Conservation (phyloP, 257 asterid species). For the Plantago elongata region DNA sequence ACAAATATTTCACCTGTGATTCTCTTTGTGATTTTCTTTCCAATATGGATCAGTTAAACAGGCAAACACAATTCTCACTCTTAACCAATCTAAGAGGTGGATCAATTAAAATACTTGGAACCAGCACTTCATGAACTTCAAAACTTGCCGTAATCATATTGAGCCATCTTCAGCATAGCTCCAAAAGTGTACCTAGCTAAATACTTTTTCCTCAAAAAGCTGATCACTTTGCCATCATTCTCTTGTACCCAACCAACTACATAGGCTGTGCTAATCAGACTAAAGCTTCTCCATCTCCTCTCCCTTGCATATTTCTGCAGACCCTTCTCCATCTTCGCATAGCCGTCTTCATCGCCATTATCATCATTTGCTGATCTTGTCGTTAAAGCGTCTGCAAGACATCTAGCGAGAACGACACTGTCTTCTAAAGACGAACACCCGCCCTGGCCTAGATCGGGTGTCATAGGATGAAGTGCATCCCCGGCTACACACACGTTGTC, state of each 20-base stretch:
- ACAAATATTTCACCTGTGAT: too few relatives aligned
- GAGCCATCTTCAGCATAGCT: conserved; percentile 28
- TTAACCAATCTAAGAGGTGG: too few relatives aligned
- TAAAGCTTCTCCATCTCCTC: conserved; percentile 72
- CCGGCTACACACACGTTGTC: conserved; percentile 59
- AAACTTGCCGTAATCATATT: conserved; percentile 47
- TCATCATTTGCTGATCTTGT: not conserved
- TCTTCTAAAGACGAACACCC: conserved; percentile 79
- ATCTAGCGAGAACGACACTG: conserved; percentile 53
- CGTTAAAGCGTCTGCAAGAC: conserved; percentile 38
- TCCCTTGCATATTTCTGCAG: conserved; percentile 42
- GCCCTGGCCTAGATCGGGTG: conserved; percentile 79
- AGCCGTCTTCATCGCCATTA: conserved; percentile 19
- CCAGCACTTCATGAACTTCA: conserved; percentile 13
- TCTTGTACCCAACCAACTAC: conserved; percentile 57
- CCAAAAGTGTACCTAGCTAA: conserved; percentile 28
- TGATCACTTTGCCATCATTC: conserved; percentile 35
- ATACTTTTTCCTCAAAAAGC: conserved; percentile 43
- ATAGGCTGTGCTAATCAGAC: conserved; percentile 48
- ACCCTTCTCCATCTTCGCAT: conserved; percentile 27
- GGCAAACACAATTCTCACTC: too few relatives aligned
- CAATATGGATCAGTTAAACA: too few relatives aligned
- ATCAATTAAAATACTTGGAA: not conserved
- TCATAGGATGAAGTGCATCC: conserved; percentile 85
- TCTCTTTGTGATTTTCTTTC: too few relatives aligned